Evolutionary conservation across 2,329 filamentous ascomycete species (phyloP), one percentile per base, ranked within the genome.

Genomic region (Grosmannia penicillata): DNA sequence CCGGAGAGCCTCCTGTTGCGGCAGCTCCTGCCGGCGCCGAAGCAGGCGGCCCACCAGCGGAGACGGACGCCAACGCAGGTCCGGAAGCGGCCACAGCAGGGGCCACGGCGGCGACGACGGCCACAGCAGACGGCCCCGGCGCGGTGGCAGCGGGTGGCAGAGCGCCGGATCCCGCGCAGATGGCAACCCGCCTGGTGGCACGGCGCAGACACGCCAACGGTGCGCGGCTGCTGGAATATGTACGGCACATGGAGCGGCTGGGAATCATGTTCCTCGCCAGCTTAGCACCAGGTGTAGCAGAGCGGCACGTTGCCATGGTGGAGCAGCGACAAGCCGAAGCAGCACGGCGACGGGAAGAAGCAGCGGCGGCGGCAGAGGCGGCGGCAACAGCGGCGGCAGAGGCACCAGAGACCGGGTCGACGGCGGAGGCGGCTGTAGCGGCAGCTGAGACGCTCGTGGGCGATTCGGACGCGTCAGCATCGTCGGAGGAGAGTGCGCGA

Each of bases 221-320:
- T 8, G 61, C 60, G 33, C 67, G 70, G 65, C 47, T 73, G 6
- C 50, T 65, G 43, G 54, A 64, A 36, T 66, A 70, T 40, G 53
- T 69, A 6, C 61, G 73, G 40, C 59, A 71, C 10, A 49, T 72
- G 7, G 74, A 80, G 54, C 66, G 75, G 44, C 69, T 73, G 15
- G 62, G 70, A 0, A 62, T 79, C 14, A 58, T 80, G 19, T 79
- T 80, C 48, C 57, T 80, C 18, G 75, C 75, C 17, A 80, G 75
- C 50, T 66, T 80, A 43, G 72, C 75, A 2, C 75, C 75, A 1
- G 75, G 75, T 9, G 66, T 80, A 19, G 74, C 74, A 1, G 75
- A 80, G 54, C 60, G 73, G 35, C 75, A 80, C 44, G 78, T 80
- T 43, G 69, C 67, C 19, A 63, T 70, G 32, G 53, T 74, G 3